Evolutionary conservation across 1,284 basidiomycete species (phyloP).

Genomic region (Trametes hirsuta): DNA sequence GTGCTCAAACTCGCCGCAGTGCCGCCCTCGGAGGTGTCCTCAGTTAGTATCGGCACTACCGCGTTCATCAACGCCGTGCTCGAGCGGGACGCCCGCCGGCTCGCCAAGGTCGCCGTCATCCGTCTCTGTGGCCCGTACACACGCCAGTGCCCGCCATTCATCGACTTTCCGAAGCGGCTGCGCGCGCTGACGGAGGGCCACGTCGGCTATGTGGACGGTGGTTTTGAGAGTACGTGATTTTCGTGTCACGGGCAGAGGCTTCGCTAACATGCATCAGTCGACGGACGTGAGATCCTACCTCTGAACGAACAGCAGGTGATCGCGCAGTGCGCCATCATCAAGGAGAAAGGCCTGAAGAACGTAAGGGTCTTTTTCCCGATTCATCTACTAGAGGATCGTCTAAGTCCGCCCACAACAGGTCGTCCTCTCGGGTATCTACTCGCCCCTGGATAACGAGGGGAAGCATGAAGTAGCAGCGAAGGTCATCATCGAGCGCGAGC

Average conservation of each 20-base stretch:
- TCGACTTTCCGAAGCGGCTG: conserved; percentile 49
- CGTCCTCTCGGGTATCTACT: conserved; percentile 52
- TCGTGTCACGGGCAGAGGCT: neutral
- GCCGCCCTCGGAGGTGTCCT: conserved; percentile 40
- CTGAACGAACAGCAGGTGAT: conserved; percentile 45
- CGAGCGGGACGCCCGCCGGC: conserved; percentile 48
- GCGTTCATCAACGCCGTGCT: conserved; percentile 60
- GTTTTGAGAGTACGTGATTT: conserved; percentile 43
- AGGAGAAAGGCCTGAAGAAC: conserved; percentile 43
- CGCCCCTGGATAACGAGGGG: conserved; percentile 48
- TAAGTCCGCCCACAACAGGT: conserved; percentile 27
- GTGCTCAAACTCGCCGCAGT: conserved; percentile 42
- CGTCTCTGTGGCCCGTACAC: conserved; percentile 54
- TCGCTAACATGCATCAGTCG: conserved; percentile 34
- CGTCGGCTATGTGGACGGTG: conserved; percentile 49
- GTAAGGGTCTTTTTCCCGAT: conserved; percentile 17
- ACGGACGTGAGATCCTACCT: conserved; percentile 48
- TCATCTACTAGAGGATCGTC: neutral
- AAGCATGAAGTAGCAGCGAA: conserved; percentile 51
- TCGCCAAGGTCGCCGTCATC: conserved; percentile 56
- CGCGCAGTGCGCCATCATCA: conserved; percentile 45
- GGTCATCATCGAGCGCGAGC: conserved; percentile 42
- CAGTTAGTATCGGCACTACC: conserved; percentile 53
- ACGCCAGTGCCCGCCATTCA: conserved; percentile 43
- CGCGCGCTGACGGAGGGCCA: conserved; percentile 46